Evolutionary conservation across 2,329 filamentous ascomycete species (phyloP).

Genomic region (Pseudocercospora macadamiae): DNA sequence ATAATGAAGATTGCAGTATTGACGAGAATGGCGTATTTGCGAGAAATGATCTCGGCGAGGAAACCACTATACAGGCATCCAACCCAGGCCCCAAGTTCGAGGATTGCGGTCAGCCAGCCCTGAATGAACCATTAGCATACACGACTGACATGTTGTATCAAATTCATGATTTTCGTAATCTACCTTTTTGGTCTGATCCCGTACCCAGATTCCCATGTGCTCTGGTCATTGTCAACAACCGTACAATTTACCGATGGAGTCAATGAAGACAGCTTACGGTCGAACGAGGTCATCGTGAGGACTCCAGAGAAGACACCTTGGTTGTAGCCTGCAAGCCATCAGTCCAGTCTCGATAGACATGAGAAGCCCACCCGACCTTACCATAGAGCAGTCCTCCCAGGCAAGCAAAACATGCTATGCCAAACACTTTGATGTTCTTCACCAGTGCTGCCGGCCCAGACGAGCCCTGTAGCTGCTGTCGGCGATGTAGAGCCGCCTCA

Average conservation of each 20-base stretch:
- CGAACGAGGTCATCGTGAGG: constrained; percentile 54
- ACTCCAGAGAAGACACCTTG: constrained; percentile 78
- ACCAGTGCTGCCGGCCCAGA: constrained; percentile 55
- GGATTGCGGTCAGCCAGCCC: constrained; percentile 61
- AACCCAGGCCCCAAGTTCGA: constrained; percentile 78
- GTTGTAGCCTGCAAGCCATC: constrained; percentile 62
- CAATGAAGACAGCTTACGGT: constrained; percentile 34
- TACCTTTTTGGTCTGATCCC: constrained; percentile 42
- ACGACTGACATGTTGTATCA: background rate
- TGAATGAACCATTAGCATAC: background rate
- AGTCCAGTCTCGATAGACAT: background rate
- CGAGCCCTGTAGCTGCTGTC: constrained; percentile 43
- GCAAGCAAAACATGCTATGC: constrained; percentile 58
- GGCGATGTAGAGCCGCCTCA: constrained; percentile 45
- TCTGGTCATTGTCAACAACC: background rate
- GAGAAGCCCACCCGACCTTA: background rate
- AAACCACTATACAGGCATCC: constrained; percentile 71
- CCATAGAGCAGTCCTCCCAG: constrained; percentile 63
- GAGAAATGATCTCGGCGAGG: constrained; percentile 64
- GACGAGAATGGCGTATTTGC: constrained; percentile 71
- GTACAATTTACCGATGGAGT: background rate
- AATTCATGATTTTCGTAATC: background rate
- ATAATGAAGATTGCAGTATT: constrained; percentile 69
- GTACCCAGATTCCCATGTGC: constrained; percentile 47
- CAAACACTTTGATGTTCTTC: constrained; percentile 57